Evolutionary conservation across 305 asterid genomes (phyloP).

Genomic region (Solanum hybrid): DNA sequence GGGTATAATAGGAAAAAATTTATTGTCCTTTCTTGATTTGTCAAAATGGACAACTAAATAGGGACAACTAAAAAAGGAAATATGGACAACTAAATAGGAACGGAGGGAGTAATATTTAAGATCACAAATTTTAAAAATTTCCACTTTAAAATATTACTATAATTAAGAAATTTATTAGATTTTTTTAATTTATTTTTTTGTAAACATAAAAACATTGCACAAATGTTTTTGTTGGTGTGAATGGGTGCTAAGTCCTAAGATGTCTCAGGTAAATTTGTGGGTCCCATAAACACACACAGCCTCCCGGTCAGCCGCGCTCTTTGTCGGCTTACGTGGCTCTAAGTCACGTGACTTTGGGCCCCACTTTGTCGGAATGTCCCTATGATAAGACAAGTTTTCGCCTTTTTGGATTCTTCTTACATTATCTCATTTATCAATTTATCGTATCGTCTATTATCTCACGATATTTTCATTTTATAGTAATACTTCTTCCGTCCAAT

Average conservation of each 20-base stretch:
- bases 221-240: not conserved
- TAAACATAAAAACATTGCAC: not conserved
- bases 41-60: no score
- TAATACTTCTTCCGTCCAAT: rapidly evolving
- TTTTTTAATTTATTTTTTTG: not conserved
- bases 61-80: no score
- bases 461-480: not conserved
- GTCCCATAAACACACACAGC: not conserved
- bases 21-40: no score
- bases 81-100: no score
- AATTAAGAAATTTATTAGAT: no score
- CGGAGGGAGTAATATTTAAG: no score
- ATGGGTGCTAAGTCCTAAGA: not conserved
- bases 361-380: conserved; percentile 27
- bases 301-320: conserved; percentile 7
- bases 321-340: conserved; percentile 15
- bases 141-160: not conserved
- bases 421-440: not conserved
- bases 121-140: not conserved
- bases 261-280: not conserved
- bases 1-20: no score
- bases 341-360: conserved; percentile 14
- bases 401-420: conserved; percentile 1
- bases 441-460: not conserved
- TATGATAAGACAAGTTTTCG: conserved; percentile 10